Evolutionary conservation across 257 asterid genomes (phyloP), one percentile per base, ranked within the genome.

Genomic region (Thymus mandschuricus): DNA sequence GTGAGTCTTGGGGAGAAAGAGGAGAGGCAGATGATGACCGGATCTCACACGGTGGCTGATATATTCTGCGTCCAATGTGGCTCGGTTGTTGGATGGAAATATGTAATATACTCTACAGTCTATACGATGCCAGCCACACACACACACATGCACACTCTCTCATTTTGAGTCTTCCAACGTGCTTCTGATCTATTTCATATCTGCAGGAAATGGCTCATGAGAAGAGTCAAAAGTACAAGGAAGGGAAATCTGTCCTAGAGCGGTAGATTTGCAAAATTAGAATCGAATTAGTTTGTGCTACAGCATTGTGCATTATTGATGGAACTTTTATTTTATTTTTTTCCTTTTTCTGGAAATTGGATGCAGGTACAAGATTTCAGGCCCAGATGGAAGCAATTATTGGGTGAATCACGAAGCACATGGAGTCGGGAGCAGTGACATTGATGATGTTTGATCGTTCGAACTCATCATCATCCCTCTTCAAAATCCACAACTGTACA

Each of bases 201-300:
- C 68, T 79, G 73, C 84, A 85, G 91, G 94, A 82, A 76, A 81
- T 68, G 72, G 92, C 96, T 28, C 87, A 84, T 31, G 92, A 84
- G 50, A 84, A 86, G 89, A 70, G 72, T 66, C 96, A 90, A 70
- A 90, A 87, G 86, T 87, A 87, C 88, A 90, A 90, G 86, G 96
- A 90, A 80, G 95, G 96, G 10, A 90, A 87, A 86, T 87, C 95
- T 11, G 96, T 90, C 64, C 96, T 90, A 1, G 96, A 90, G 77
- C 87, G 92, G 96, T 90, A 10, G 52, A n/a, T 33, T 64, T 63
- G 38, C 68, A 65, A 8, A 51, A 29, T 30, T 64, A 64, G 1
- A 4, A 15, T 4, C 7, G 4, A 15, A 12, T 3, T 49, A 50
- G 62, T 30, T 21, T 29, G 33, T 44, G 43, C 30, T 12, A 30